phyloP scores from a whole-genome alignment of 2,329 filamentous ascomycete species.

The Colletotrichum higginsianum region DNA sequence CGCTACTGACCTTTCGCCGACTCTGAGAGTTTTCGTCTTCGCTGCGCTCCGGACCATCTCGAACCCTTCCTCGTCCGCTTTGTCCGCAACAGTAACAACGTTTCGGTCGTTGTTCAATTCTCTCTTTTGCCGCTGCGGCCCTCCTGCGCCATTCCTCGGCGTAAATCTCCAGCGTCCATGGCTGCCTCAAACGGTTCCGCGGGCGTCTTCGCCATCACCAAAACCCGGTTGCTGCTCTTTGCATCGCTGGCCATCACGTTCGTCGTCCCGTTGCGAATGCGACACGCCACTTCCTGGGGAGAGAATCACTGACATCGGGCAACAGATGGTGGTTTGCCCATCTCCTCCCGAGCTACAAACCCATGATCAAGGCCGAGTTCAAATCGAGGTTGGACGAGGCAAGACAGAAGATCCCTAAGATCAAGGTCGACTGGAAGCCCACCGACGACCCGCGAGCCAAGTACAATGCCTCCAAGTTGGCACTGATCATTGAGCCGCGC shows the following conservation, averaged over 20 bases:
- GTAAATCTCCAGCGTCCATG: constrained; percentile 36
- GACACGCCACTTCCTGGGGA: neutral
- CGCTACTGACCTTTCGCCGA: constrained; percentile 23
- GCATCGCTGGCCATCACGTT: constrained; percentile 57
- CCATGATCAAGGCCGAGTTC: constrained; percentile 57
- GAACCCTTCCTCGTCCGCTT: neutral
- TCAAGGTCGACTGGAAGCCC: constrained; percentile 58
- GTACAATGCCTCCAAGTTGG: constrained; percentile 66
- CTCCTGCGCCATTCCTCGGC: constrained; percentile 17
- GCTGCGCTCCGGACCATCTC: constrained; percentile 10
- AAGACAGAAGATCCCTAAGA: constrained; percentile 55
- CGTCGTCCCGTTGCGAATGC: constrained; percentile 39
- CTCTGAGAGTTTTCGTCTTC: constrained; percentile 21
- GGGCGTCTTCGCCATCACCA: constrained; percentile 52
- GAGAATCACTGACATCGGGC: neutral
- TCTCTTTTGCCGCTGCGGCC: constrained; percentile 4
- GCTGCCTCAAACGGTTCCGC: constrained; percentile 30
- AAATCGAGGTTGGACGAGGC: constrained; percentile 57
- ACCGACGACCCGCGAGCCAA: constrained; percentile 51
- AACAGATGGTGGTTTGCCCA: constrained; percentile 64
- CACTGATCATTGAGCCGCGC: constrained; percentile 66
- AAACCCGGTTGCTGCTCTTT: constrained; percentile 52
- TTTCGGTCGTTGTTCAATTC: neutral
- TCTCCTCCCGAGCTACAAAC: constrained; percentile 60
- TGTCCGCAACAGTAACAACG: neutral